Evolutionary conservation across 2,329 filamentous ascomycete genomes (phyloP).

Genomic region (Cordyceps farinosa): DNA sequence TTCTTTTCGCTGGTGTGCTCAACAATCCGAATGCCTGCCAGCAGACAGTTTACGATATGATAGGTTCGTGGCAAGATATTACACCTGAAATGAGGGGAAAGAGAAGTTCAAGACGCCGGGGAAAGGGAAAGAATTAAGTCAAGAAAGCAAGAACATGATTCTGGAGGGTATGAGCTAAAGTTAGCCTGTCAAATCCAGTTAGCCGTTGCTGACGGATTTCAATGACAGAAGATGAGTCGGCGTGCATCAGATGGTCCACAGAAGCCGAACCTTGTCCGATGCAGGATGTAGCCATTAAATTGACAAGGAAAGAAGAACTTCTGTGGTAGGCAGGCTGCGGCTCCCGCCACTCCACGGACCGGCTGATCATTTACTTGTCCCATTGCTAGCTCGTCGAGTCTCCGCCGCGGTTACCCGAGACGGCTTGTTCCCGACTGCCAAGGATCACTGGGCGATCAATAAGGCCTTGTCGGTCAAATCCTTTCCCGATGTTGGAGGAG

Average conservation of each 20-base stretch:
- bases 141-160: no score
- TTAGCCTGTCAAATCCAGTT: background rate
- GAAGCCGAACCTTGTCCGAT: conserved; percentile 3
- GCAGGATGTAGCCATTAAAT: background rate
- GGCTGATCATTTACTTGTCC: background rate
- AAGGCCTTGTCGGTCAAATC: no score
- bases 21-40: no score
- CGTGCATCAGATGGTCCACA: conserved; percentile 6
- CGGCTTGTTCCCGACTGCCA: background rate
- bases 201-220: background rate
- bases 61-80: background rate
- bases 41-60: background rate
- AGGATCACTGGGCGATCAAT: background rate
- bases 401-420: background rate
- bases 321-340: background rate
- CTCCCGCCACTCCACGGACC: background rate
- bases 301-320: background rate
- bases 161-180: background rate
- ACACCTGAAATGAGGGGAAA: no score
- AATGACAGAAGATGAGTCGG: conserved; percentile 9
- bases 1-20: background rate
- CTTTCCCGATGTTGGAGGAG: no score
- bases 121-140: no score
- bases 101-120: no score
- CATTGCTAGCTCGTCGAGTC: background rate